Evolutionary conservation across 805 yeast species (phyloP).

Genomic region (Hemisphaericaspora nanyangensis): DNA sequence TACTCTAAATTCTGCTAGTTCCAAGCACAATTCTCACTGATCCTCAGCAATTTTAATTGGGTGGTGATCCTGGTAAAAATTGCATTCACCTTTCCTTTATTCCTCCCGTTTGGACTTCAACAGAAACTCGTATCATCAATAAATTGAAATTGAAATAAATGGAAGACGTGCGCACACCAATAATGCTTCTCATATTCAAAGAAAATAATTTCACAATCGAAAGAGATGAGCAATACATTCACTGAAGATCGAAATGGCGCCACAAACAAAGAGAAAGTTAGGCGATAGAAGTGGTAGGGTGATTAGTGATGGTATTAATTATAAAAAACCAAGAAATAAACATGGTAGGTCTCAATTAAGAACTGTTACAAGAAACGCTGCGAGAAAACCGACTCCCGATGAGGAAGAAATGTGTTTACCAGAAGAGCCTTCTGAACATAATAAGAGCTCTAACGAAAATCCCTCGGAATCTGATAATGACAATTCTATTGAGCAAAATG

Average conservation of each 20-base stretch:
- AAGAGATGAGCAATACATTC: too few relatives aligned
- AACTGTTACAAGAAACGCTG: constrained; percentile 52
- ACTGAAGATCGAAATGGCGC: neutral
- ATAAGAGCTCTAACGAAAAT: constrained; percentile 9
- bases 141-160: too few relatives aligned
- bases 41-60: too few relatives aligned
- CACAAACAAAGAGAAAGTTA: constrained; percentile 1
- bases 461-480: constrained; percentile 9
- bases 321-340: constrained; percentile 17
- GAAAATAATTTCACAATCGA: too few relatives aligned
- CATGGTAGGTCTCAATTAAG: constrained; percentile 63
- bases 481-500: constrained; percentile 24
- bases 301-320: neutral
- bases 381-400: constrained; percentile 22
- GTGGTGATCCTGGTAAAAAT: neutral
- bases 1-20: too few relatives aligned
- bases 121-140: too few relatives aligned
- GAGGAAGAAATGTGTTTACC: constrained; percentile 5
- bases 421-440: neutral
- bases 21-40: too few relatives aligned
- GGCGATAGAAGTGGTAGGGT: neutral
- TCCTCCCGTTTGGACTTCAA: too few relatives aligned
- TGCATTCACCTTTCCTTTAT: neutral
- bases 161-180: too few relatives aligned
- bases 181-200: too few relatives aligned